phyloP scores from a whole-genome alignment of 2,329 filamentous ascomycete genomes.

The Lomentospora prolificans region DNA sequence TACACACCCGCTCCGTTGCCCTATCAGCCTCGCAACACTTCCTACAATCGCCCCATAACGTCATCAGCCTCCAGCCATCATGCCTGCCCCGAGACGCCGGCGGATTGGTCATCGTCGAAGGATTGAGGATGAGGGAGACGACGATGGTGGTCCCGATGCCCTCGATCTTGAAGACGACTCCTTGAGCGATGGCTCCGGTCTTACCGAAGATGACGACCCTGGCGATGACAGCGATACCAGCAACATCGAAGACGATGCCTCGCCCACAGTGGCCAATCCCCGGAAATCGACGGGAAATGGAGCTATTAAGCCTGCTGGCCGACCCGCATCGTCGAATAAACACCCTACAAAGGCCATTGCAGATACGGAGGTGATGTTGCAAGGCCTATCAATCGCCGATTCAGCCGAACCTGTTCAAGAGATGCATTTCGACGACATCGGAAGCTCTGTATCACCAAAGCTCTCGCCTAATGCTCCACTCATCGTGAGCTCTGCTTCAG shows the following conservation, averaged over 20 bases:
- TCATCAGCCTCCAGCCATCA: constrained; percentile 20
- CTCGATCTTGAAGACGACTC: constrained; percentile 57
- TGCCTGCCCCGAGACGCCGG: constrained; percentile 48
- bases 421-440: constrained; percentile 35
- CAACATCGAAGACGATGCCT: constrained; percentile 44
- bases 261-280: constrained; percentile 35
- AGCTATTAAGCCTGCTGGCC: constrained; percentile 22
- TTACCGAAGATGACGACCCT: constrained; percentile 50
- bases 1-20: constrained; percentile 12
- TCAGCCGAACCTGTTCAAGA: constrained; percentile 30
- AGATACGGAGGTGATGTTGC: constrained; percentile 51
- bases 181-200: constrained; percentile 52
- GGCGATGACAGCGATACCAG: constrained; percentile 55
- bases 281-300: constrained; percentile 33
- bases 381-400: constrained; percentile 38
- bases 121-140: constrained; percentile 61
- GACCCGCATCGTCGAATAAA: constrained; percentile 17
- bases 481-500: constrained; percentile 43
- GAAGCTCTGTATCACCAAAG: neutral
- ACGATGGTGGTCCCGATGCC: constrained; percentile 47
- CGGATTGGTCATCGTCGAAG: constrained; percentile 60
- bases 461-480: constrained; percentile 34
- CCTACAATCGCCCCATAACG: constrained; percentile 1
- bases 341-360: constrained; percentile 25
- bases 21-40: constrained; percentile 9